Evolutionary conservation across 2,329 filamentous ascomycete genomes (phyloP), one percentile per base, ranked within the genome.

Genomic region (Ophiostoma novo-ulmi): DNA sequence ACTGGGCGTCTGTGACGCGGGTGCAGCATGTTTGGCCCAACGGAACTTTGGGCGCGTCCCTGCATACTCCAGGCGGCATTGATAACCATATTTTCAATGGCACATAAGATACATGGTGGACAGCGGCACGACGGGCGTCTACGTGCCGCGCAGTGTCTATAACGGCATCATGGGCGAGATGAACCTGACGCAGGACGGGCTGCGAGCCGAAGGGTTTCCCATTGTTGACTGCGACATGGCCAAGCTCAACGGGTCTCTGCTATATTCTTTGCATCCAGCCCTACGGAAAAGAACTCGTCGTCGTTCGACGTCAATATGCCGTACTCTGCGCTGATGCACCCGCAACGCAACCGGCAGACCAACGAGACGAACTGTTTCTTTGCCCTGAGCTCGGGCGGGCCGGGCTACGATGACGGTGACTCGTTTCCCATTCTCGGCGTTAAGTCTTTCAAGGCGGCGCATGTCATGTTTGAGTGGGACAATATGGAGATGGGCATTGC

Each of bases 371-470:
- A 22, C 52, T 58, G 52, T 6, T 58, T 58, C 52, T 22, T 58
- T 11, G 10, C 44, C 17, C 14, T 48, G 17, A n/a, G 44, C 44
- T 48, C 52, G n/a, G n/a, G 22, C 52, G 22, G 52, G 8, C 52
- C 22, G n/a, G n/a, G 52, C 8, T 58, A 58, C 52, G 22, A 58
- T n/a, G n/a, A 58, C 52, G 52, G 52, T n/a, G 52, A 58, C 52
- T 11, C 52, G 22, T 58, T 58, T 11, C n/a, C 8, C 52, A n/a
- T 58, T 22, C n/a, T 22, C 52, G n/a, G 52, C 52, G 22, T 58
- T 26, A 22, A 58, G n/a, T 48, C 17, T 48, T 48, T 48, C 44
- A 48, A 48, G 17, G 44, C 44, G 44, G 44, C 44, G 44, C 44
- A 48, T 48, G 44, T 48, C 17, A 58, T 17, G 22, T 26, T 58